These are phyloP conservation scores for Fusarium redolens DNA, from an alignment of 2,329 filamentous ascomycete genomes.

Conservation along the genomic window DNA sequence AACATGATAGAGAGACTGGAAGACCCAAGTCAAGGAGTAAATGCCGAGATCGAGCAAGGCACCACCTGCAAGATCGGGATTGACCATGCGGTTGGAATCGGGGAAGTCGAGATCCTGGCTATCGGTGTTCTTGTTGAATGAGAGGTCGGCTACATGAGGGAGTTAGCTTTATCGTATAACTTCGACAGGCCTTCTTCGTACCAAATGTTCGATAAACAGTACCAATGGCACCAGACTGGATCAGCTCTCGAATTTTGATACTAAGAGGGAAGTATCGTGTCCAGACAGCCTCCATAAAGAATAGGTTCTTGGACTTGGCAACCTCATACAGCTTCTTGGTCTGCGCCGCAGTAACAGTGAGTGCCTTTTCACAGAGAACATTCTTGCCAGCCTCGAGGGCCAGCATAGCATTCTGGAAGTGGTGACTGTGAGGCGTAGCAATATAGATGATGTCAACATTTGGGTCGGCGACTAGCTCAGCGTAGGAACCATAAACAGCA, in stretches of 20 bases:
- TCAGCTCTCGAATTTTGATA: conserved; percentile 76
- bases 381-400: conserved; percentile 85
- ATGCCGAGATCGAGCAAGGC: conserved; percentile 87
- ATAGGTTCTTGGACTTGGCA: conserved; percentile 77
- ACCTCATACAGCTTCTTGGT: conserved; percentile 76
- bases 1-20: conserved; percentile 87
- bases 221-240: conserved; percentile 66
- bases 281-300: conserved; percentile 91
- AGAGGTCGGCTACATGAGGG: conserved; percentile 63
- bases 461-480: conserved; percentile 81
- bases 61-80: conserved; percentile 84
- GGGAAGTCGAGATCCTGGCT: conserved; percentile 68
- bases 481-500: conserved; percentile 82
- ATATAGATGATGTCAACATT: conserved; percentile 89
- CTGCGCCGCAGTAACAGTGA: conserved; percentile 86
- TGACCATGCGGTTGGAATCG: conserved; percentile 80
- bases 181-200: conserved; percentile 45
- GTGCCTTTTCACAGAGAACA: conserved; percentile 90
- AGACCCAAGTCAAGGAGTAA: conserved; percentile 91
- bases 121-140: conserved; percentile 67
- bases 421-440: conserved; percentile 90
- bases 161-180: conserved; percentile 11
- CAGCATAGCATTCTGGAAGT: conserved; percentile 92
- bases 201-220: conserved; percentile 69
- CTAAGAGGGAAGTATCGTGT: conserved; percentile 89